These are phyloP conservation scores for Lepidium sativum DNA, from an alignment of 345 rosid species.

Conservation along the genomic window DNA sequence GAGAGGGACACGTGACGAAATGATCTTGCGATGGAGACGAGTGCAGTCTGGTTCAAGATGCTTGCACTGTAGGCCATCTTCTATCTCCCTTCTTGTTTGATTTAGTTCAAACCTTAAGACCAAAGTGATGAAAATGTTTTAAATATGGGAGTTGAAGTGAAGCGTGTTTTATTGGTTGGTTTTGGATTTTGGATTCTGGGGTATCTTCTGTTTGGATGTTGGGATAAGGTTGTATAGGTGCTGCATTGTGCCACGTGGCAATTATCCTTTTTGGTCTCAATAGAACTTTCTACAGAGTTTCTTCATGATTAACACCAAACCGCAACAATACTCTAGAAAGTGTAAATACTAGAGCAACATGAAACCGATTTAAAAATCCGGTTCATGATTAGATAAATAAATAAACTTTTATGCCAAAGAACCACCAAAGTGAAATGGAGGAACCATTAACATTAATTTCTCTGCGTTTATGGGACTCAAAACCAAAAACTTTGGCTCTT, in stretches of 20 bases:
- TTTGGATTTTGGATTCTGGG: constrained; percentile 48
- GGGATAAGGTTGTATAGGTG: constrained; percentile 52
- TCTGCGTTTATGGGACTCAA: background rate
- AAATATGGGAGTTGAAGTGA: background rate
- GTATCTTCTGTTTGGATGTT: constrained; percentile 30
- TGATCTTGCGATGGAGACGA: constrained; percentile 30
- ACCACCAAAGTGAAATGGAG: background rate
- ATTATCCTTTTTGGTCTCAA: background rate
- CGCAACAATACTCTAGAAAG: background rate
- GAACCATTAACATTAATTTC: background rate
- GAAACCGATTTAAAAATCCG: constrained; percentile 21
- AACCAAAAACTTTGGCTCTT: background rate
- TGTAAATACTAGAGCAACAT: background rate
- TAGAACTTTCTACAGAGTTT: background rate
- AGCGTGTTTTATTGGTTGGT: constrained; percentile 34
- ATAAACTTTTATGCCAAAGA: background rate
- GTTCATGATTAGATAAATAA: background rate
- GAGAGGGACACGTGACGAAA: constrained; percentile 31
- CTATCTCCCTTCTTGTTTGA: no score
- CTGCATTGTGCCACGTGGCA: constrained; percentile 38
- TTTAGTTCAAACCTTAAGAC: background rate
- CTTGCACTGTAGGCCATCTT: constrained; percentile 69
- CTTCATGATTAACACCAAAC: background rate
- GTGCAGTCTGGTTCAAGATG: constrained; percentile 64
- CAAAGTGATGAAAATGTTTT: background rate